phyloP scores from a whole-genome alignment of 352 stramenopile species.

The Globisporangium middletonii region DNA sequence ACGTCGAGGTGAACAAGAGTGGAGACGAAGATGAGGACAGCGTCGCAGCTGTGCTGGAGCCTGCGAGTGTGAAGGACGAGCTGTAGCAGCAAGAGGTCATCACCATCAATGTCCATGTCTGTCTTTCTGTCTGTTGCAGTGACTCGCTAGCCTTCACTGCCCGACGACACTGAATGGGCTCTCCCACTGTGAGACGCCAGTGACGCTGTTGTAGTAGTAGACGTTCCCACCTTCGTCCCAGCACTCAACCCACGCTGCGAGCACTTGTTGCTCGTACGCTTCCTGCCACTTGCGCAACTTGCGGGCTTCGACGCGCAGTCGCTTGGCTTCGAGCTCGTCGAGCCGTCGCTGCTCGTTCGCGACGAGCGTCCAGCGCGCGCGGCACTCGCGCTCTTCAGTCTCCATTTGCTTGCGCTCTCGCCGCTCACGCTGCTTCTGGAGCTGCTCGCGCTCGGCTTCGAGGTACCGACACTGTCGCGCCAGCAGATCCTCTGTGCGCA shows the following conservation, averaged over 20 bases:
- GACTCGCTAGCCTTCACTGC: constrained; percentile 1
- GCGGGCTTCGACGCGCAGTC: constrained; percentile 24
- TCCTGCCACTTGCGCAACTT: constrained; percentile 25
- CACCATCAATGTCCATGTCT: not conserved
- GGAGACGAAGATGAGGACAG: not conserved
- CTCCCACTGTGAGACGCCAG: constrained; percentile 53
- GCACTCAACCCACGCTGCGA: constrained; percentile 34
- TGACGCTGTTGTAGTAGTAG: constrained; percentile 62
- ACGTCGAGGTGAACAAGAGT: not conserved
- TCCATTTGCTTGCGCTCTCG: constrained; percentile 38
- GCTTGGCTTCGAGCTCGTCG: constrained; percentile 26
- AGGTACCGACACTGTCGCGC: constrained; percentile 35
- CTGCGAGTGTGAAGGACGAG: constrained; percentile 1
- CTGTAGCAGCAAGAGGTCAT: not conserved
- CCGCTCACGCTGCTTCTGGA: constrained; percentile 29
- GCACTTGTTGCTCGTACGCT: constrained; percentile 23
- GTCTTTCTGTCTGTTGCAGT: not conserved
- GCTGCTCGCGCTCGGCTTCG: constrained; percentile 24
- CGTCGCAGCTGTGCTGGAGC: not conserved
- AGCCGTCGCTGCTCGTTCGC: constrained; percentile 18
- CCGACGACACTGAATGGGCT: constrained; percentile 9
- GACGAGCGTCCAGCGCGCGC: constrained; percentile 26
- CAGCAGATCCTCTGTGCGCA: constrained; percentile 47
- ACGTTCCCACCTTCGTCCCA: constrained; percentile 44
- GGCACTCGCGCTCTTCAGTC: constrained; percentile 31